phyloP scores from a whole-genome alignment of 2,329 filamentous ascomycete genomes.

The Fusarium sp. region DNA sequence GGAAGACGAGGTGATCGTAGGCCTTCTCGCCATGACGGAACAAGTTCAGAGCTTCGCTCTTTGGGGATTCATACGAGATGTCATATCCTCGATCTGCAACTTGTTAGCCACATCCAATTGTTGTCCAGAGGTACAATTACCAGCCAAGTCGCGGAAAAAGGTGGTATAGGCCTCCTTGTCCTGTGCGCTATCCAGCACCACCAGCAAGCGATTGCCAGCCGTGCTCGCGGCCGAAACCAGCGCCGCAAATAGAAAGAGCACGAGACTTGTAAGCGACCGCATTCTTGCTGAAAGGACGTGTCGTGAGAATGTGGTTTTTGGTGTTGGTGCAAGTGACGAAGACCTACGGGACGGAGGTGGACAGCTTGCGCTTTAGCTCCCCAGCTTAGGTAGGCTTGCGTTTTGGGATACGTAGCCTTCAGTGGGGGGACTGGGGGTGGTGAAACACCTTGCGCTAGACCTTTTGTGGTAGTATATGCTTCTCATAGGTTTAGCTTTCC shows the following conservation, averaged over 20 bases:
- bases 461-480: constrained; percentile 2
- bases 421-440: constrained; percentile 17
- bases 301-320: constrained; percentile 14
- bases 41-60: constrained; percentile 77
- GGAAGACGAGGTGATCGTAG: constrained; percentile 90
- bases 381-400: constrained; percentile 38
- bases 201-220: constrained; percentile 80
- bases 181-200: constrained; percentile 82
- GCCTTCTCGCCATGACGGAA: constrained; percentile 87
- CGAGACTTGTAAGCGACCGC: constrained; percentile 77
- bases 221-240: constrained; percentile 80
- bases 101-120: constrained; percentile 31
- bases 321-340: neutral
- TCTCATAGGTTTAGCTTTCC: constrained; percentile 14
- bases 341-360: constrained; percentile 23
- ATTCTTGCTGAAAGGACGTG: constrained; percentile 56
- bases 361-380: constrained; percentile 43
- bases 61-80: constrained; percentile 83
- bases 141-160: constrained; percentile 77
- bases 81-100: constrained; percentile 80
- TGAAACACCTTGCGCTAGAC: constrained; percentile 24
- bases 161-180: constrained; percentile 86
- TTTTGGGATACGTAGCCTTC: constrained; percentile 53
- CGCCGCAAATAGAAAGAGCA: constrained; percentile 72
- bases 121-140: constrained; percentile 57